Percentiles rank a stretch among this genome's conserved stretches.
These are phyloP conservation scores for Kodamaea nitidulidarum DNA, from an alignment of 805 yeast species.

Conservation along the genomic window DNA sequence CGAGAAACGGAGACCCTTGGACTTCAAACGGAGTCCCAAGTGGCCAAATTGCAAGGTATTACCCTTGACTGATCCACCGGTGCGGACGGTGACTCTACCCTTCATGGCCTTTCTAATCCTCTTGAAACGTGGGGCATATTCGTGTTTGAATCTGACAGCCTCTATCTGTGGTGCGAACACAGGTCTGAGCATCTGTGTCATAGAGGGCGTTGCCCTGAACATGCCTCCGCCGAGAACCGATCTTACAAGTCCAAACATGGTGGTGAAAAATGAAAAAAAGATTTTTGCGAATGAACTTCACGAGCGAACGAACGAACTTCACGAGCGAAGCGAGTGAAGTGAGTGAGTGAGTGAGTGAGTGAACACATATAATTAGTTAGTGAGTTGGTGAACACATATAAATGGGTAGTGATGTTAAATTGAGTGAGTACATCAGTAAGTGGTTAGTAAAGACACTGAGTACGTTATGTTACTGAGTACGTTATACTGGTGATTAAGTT, in stretches of 20 bases:
- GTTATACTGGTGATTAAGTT: no score
- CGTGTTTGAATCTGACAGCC: conserved; percentile 52
- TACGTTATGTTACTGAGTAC: no score
- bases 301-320: no score
- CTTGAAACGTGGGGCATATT: conserved; percentile 73
- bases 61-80: conserved; percentile 92
- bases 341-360: no score
- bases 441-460: no score
- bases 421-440: no score
- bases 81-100: conserved; percentile 91
- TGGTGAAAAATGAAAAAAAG: conserved; percentile 3
- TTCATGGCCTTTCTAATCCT: conserved; percentile 75
- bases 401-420: no score
- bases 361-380: no score
- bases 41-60: conserved; percentile 76
- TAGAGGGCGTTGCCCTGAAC: conserved; percentile 1
- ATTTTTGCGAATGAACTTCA: no score
- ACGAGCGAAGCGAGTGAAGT: no score
- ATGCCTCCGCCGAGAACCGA: conserved; percentile 6
- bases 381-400: no score
- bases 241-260: conserved; percentile 13
- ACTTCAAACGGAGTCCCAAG: conserved; percentile 80
- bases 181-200: conserved; percentile 1
- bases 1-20: conserved; percentile 81
- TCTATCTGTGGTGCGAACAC: conserved; percentile 1